phyloP scores from a whole-genome alignment of 306 rosid genomes.

The Begonia fuchsioides region DNA sequence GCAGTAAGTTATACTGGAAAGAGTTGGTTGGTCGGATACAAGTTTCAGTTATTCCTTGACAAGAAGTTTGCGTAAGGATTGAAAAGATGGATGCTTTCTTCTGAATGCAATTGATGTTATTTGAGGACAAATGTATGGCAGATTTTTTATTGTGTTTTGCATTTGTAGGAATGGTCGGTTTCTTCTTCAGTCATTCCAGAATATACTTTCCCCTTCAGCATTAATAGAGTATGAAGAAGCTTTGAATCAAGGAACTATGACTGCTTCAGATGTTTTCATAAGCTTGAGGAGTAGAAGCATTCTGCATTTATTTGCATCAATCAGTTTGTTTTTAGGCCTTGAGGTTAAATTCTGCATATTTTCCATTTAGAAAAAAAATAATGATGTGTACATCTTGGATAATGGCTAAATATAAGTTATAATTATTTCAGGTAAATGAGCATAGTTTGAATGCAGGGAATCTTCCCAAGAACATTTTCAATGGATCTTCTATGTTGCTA shows the following conservation, averaged over 20 bases:
- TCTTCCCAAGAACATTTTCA: conserved; percentile 52
- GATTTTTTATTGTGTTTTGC: too few species aligned
- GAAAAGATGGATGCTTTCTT: too few species aligned
- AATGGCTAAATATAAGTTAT: conserved; percentile 5
- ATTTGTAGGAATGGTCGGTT: conserved; percentile 80
- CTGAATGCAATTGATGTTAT: too few species aligned
- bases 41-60: too few species aligned
- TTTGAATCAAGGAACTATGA: conserved; percentile 78
- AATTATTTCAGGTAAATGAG: conserved; percentile 66
- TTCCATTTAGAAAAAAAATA: not conserved
- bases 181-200: conserved; percentile 73
- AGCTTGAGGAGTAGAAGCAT: conserved; percentile 86
- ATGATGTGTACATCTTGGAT: conserved; percentile 14
- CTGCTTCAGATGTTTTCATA: conserved; percentile 72
- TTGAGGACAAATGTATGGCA: too few species aligned
- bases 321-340: conserved; percentile 79
- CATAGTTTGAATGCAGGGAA: conserved; percentile 58
- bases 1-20: too few species aligned
- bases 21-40: too few species aligned
- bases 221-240: conserved; percentile 86
- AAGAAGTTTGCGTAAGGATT: too few species aligned
- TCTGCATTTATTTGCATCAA: conserved; percentile 84
- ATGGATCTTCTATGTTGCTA: conserved; percentile 60
- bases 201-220: conserved; percentile 41
- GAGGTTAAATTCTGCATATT: conserved; percentile 41